Evolutionary conservation across 768 basidiomycete genomes (phyloP).

Genomic region (Phaeolepiota aurea): DNA sequence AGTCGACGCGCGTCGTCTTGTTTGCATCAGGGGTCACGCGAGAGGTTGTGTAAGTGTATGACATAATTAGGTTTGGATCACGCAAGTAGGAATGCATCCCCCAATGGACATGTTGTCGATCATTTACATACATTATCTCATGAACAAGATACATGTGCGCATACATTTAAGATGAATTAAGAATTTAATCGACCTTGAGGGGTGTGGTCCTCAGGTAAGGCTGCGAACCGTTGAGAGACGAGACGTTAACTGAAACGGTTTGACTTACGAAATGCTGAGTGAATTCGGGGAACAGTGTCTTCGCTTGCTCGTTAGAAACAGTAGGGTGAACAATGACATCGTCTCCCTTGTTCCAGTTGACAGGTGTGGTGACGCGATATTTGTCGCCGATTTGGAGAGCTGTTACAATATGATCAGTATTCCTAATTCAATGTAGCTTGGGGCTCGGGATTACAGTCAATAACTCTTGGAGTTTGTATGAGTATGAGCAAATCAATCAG

Average conservation of each 20-base stretch:
- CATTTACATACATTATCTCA: too few species aligned
- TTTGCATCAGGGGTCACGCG: conserved; percentile 7
- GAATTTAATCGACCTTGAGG: conserved; percentile 25
- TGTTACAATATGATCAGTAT: conserved; percentile 17
- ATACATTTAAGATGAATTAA: too few species aligned
- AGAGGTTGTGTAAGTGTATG: too few species aligned
- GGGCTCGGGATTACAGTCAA: conserved; percentile 65
- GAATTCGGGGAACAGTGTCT: conserved; percentile 82
- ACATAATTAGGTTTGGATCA: too few species aligned
- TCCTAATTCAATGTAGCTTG: too few species aligned
- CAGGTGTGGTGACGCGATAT: conserved; percentile 79
- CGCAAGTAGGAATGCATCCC: too few species aligned
- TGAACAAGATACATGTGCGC: too few species aligned
- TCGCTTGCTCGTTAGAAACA: conserved; percentile 83
- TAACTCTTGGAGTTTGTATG: conserved; percentile 35
- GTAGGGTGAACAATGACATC: conserved; percentile 89
- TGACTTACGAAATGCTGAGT: conserved; percentile 65
- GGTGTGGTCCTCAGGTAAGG: conserved; percentile 86
- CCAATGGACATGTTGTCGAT: too few species aligned
- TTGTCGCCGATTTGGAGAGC: conserved; percentile 90
- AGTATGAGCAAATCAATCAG: conserved; percentile 4
- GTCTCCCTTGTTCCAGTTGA: conserved; percentile 91
- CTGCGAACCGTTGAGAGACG: conserved; percentile 34
- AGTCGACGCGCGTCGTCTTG: conserved; percentile 15
- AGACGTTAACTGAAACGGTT: conserved; percentile 4